Percentiles rank a stretch among this genome's conserved stretches.
phyloP scores from a whole-genome alignment of 495 filamentous ascomycete species.

The Margaritispora aquatica region DNA sequence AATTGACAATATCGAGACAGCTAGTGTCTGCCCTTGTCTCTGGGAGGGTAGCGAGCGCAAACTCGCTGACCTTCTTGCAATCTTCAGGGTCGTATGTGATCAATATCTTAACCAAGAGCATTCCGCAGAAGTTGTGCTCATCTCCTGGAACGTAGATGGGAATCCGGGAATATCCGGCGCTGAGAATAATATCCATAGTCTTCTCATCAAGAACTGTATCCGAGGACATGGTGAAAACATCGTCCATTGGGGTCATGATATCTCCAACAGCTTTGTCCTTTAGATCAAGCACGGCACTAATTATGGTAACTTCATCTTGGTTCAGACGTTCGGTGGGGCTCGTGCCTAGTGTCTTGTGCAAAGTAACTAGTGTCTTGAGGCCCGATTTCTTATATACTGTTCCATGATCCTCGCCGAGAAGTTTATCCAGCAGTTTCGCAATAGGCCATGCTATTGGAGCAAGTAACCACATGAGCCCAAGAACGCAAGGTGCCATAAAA shows the following conservation, averaged over 20 bases:
- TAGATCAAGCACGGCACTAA: slow-evolving; percentile 89
- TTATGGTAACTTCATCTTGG: slow-evolving; percentile 97
- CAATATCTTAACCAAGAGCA: slow-evolving; percentile 95
- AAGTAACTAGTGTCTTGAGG: slow-evolving; percentile 79
- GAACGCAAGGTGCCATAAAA: slow-evolving; percentile 84
- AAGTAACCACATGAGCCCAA: slow-evolving; percentile 85
- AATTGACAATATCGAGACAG: slow-evolving; percentile 97
- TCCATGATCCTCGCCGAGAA: slow-evolving; percentile 76
- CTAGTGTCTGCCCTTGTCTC: slow-evolving; percentile 93
- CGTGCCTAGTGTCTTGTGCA: slow-evolving; percentile 85
- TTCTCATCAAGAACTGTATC: slow-evolving; percentile 86
- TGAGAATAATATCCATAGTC: slow-evolving; percentile 88
- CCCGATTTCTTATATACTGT: slow-evolving; percentile 83
- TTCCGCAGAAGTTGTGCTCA: slow-evolving; percentile 82
- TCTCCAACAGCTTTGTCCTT: slow-evolving; percentile 91
- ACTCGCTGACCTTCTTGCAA: slow-evolving; percentile 73
- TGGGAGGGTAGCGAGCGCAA: slow-evolving; percentile 86
- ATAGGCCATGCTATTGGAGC: slow-evolving; percentile 68
- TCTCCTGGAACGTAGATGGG: slow-evolving; percentile 88
- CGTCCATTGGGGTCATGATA: slow-evolving; percentile 98
- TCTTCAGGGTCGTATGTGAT: slow-evolving; percentile 99
- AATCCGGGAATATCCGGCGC: slow-evolving; percentile 90
- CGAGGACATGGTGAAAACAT: slow-evolving; percentile 91
- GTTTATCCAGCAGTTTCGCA: slow-evolving; percentile 67
- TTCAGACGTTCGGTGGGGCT: slow-evolving; percentile 81